Conservation (phyloP, 768 basidiomycete species). For the Pluteus cervinus region DNA sequence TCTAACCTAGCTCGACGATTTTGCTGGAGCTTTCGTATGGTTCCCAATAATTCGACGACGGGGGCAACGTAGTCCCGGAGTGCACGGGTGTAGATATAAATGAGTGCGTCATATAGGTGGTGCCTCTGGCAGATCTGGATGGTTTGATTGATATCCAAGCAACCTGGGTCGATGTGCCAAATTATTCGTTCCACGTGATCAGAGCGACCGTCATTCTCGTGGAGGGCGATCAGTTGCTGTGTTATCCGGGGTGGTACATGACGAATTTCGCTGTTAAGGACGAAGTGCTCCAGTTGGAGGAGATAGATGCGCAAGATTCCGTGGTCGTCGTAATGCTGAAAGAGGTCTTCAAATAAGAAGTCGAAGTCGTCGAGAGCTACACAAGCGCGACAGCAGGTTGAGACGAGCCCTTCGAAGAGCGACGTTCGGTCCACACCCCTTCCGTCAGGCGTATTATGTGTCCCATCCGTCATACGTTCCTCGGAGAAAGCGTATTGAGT, state of each 20-base stretch:
- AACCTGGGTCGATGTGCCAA: conserved; percentile 91
- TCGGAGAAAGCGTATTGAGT: conserved; percentile 89
- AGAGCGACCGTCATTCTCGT: conserved; percentile 64
- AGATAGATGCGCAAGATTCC: conserved; percentile 87
- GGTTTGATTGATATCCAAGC: conserved; percentile 90
- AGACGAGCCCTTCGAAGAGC: conserved; percentile 85
- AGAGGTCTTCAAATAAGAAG: conserved; percentile 91
- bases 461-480: conserved; percentile 87
- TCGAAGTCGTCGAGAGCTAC: conserved; percentile 75
- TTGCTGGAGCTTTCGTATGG: conserved; percentile 66
- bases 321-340: conserved; percentile 78
- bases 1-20: conserved; percentile 34
- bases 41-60: conserved; percentile 73
- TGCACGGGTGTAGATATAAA: conserved; percentile 89
- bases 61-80: conserved; percentile 87
- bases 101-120: conserved; percentile 86
- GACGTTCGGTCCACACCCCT: conserved; percentile 90
- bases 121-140: conserved; percentile 80
- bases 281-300: conserved; percentile 71
- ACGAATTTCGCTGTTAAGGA: conserved; percentile 67
- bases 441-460: conserved; percentile 74
- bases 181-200: conserved; percentile 84
- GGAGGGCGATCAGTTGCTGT: conserved; percentile 73
- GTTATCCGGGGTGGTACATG: conserved; percentile 83
- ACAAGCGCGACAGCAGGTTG: conserved; percentile 71